Evolutionary conservation across 768 basidiomycete species (phyloP), one percentile per base, ranked within the genome.

Genomic region (Solioccasus polychromus): DNA sequence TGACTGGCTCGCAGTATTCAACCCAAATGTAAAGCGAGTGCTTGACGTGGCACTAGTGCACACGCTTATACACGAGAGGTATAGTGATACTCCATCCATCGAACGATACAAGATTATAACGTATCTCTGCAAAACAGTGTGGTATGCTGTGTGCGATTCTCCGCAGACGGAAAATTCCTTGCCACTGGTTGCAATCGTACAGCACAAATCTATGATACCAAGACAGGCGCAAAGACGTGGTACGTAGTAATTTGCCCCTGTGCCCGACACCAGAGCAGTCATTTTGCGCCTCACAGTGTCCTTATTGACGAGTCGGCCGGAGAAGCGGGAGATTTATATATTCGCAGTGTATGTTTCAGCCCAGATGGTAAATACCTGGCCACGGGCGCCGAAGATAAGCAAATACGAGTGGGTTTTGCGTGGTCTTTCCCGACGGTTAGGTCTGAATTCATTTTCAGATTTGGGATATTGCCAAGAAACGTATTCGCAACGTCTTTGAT

Each of bases 151-250:
- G 92, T 96, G 22, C 79, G 88, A 48, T 95, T 96, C 70, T 95
- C 92, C 41, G 88, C 91, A 12, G 93, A 98, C 66, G 92, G 94
- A 22, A 92, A 89, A 64, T 83, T 76, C 50, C 79, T 97, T 25
- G 95, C 95, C 24, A 97, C 95, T 4, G 95, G 95, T 11, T 98
- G 94, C 69, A 98, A 98, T 69, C 78, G 91, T 32, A 91, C 92
- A 0, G 92, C 93, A 17, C 93, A 96, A 66, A 93, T 98, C 45
- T 97, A 89, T 63, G 92, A 97, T 62, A 88, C 87, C 22, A 88
- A 88, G 68, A 86, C 88, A 0, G 94, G 94, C 7, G 64, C 60
- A 1, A 92, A 90, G 69, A 85, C 85, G 24, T 92, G 87, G 93
- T 92, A 53, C 44, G 82, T 64, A 28, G 52, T 39, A 31, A 46